A percentile compares a stretch with the other conserved stretches of the same genome.
Conservation (phyloP, 164 flowering plant genomes). For the Stephania yunnanensis region DNA sequence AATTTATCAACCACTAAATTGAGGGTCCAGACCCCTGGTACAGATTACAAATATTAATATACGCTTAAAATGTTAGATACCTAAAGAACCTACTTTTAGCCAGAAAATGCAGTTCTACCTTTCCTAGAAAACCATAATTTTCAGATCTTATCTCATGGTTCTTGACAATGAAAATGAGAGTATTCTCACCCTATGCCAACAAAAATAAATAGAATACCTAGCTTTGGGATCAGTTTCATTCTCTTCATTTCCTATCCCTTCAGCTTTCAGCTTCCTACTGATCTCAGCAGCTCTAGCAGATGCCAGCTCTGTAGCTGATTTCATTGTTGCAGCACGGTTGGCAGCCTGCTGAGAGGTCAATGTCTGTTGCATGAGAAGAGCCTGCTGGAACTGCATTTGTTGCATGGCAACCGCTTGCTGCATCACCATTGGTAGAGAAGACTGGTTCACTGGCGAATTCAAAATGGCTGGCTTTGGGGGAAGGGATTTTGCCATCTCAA, state of each 20-base stretch:
- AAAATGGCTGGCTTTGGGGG: slow-evolving; percentile 56
- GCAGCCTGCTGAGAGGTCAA: slow-evolving; percentile 95
- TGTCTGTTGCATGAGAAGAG: slow-evolving; percentile 89
- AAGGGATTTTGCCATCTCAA: slow-evolving; percentile 98
- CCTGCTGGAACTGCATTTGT: slow-evolving; percentile 99
- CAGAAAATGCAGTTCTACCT: not conserved
- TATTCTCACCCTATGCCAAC: not conserved
- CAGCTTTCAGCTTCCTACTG: slow-evolving; percentile 76
- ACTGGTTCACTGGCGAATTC: slow-evolving; percentile 40
- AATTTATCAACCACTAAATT: not conserved
- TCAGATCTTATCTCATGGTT: not conserved
- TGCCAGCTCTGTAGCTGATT: slow-evolving; percentile 90
- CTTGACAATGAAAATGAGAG: not conserved
- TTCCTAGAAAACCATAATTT: not conserved
- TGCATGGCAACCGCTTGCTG: slow-evolving; percentile 99
- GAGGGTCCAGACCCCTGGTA: not conserved
- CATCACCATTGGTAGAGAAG: slow-evolving; percentile 87
- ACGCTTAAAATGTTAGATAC: not conserved
- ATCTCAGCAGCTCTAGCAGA: slow-evolving; percentile 98
- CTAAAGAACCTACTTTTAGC: not conserved
- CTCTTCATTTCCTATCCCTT: slow-evolving; percentile 55
- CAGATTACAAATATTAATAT: not conserved
- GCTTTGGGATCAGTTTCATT: slow-evolving; percentile 44
- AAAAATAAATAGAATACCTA: slow-evolving; percentile 36
- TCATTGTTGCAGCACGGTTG: slow-evolving; percentile 88